Conservation (phyloP, 2,329 filamentous ascomycete species). For the Calonectria pteridis region DNA sequence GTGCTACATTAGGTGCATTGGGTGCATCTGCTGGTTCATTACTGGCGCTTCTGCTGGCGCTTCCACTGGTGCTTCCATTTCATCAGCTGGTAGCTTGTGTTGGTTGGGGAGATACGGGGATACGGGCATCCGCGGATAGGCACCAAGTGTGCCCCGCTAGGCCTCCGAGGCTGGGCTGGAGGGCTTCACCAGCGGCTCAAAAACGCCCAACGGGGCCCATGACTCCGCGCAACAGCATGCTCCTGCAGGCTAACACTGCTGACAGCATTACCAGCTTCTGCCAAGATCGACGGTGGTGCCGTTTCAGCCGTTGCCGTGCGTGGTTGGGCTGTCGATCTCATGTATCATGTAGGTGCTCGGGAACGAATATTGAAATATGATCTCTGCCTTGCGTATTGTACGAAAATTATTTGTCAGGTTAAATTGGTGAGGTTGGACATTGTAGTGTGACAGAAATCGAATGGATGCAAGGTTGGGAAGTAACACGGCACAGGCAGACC, state of each 20-base stretch:
- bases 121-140: constrained; percentile 3
- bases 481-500: background rate
- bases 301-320: constrained; percentile 3
- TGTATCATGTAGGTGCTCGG: background rate
- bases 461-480: background rate
- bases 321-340: background rate
- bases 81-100: background rate
- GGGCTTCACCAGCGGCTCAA: background rate
- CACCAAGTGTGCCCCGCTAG: background rate
- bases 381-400: background rate
- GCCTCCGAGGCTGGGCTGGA: constrained; percentile 8
- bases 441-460: background rate
- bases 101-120: constrained; percentile 2
- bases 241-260: background rate
- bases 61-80: background rate
- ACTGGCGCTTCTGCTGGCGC: background rate
- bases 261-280: background rate
- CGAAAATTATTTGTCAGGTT: background rate
- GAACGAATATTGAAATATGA: background rate
- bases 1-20: background rate
- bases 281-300: constrained; percentile 1
- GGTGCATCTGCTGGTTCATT: background rate
- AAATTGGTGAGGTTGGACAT: too few relatives aligned
- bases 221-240: background rate
- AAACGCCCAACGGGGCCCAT: background rate